phyloP scores from a whole-genome alignment of 2,329 filamentous ascomycete species.

The Sporothrix curviconia region DNA sequence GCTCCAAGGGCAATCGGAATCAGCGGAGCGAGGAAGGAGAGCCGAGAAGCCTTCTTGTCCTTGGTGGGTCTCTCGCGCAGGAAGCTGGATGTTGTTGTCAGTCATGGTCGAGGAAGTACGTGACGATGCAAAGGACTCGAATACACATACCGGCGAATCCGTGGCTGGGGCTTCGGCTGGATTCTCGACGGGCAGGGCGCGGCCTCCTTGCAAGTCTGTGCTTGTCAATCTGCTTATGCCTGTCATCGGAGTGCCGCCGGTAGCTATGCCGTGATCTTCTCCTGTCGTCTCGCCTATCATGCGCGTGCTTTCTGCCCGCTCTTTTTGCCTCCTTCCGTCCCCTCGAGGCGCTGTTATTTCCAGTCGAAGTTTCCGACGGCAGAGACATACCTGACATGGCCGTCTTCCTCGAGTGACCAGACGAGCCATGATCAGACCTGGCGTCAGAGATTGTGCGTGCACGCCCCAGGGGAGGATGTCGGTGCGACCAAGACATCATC shows the following conservation, averaged over 20 bases:
- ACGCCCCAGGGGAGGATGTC: slow-evolving; percentile 2
- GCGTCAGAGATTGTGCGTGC: slow-evolving; percentile 9
- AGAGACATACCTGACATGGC: background rate
- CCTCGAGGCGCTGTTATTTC: background rate
- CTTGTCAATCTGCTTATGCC: background rate
- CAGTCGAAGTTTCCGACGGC: slow-evolving; percentile 16
- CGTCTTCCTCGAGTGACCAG: background rate
- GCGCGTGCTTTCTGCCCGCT: background rate
- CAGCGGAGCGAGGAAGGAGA: slow-evolving; percentile 9
- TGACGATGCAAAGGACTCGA: background rate
- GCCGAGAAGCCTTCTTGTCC: background rate
- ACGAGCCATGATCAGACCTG: background rate
- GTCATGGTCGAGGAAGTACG: no score
- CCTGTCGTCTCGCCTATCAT: background rate
- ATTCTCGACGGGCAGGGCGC: slow-evolving; percentile 6
- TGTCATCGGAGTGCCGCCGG: background rate
- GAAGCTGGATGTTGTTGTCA: no score
- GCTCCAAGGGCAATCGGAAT: slow-evolving; percentile 7
- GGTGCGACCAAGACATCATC: background rate
- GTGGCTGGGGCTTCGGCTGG: slow-evolving; percentile 8
- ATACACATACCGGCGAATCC: background rate
- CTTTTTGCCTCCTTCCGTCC: background rate
- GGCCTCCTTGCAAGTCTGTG: background rate
- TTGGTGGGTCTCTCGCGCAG: background rate
- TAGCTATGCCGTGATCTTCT: no score